These are phyloP conservation scores for Dendrobium chrysotoxum DNA, from an alignment of 106 monocot genomes.

Conservation along the genomic window DNA sequence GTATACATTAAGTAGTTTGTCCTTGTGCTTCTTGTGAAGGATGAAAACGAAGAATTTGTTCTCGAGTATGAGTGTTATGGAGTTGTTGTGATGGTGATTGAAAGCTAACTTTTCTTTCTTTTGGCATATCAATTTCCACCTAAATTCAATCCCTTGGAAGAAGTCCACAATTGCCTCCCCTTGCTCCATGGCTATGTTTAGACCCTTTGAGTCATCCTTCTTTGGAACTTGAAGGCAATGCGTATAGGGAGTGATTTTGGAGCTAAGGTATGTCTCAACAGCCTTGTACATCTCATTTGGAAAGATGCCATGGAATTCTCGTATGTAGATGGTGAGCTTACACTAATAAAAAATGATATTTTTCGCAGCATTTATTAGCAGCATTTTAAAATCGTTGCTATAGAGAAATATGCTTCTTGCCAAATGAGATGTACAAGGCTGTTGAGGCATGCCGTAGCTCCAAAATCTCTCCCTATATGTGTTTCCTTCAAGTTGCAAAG, in stretches of 20 bases:
- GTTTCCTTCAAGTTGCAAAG: conserved; percentile 14
- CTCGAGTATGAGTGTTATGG: neutral
- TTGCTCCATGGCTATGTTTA: neutral
- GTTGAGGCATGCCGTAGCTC: conserved; percentile 13
- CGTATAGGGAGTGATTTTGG: conserved; percentile 1
- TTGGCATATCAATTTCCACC: neutral
- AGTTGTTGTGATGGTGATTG: neutral
- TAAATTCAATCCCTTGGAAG: neutral
- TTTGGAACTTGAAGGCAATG: conserved; percentile 14
- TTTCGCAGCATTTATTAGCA: too few relatives aligned
- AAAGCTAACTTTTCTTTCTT: neutral
- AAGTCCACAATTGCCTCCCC: neutral
- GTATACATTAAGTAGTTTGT: neutral
- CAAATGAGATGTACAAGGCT: conserved; percentile 21
- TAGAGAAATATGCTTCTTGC: neutral
- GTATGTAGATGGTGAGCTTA: too few relatives aligned
- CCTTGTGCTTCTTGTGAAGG: conserved; percentile 20
- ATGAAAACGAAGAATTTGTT: conserved; percentile 10
- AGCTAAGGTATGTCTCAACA: conserved; percentile 12
- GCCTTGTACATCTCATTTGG: conserved; percentile 21
- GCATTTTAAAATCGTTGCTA: too few relatives aligned
- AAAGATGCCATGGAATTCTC: neutral
- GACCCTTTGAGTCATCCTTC: neutral
- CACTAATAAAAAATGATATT: too few relatives aligned
- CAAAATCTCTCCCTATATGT: neutral